A percentile compares a stretch with the other conserved stretches of the same genome.
These are phyloP conservation scores for Colletotrichum karsti DNA, from an alignment of 2,329 filamentous ascomycete genomes.

Conservation along the genomic window DNA sequence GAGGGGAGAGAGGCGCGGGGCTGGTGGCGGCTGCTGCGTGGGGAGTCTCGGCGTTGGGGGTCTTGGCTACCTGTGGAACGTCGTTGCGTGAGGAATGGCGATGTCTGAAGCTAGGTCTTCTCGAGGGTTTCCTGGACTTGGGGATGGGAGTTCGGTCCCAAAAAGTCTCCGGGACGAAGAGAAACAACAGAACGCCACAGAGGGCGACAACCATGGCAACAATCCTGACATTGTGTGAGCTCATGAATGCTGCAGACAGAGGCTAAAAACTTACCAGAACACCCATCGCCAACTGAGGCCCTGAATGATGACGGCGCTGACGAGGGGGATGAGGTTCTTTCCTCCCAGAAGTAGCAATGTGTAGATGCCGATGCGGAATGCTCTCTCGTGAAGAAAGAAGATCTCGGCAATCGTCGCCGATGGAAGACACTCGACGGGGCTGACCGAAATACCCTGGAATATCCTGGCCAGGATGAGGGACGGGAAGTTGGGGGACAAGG, in stretches of 20 bases:
- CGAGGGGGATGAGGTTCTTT: constrained; percentile 88
- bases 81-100: constrained; percentile 50
- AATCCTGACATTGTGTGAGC: constrained; percentile 62
- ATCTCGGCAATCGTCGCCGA: constrained; percentile 96
- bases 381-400: constrained; percentile 93
- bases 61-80: not conserved
- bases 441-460: constrained; percentile 88
- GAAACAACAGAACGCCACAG: constrained; percentile 76
- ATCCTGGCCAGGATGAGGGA: constrained; percentile 85
- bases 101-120: constrained; percentile 55
- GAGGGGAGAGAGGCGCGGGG: not conserved
- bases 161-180: constrained; percentile 95
- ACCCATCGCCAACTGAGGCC: constrained; percentile 87
- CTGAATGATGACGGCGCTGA: constrained; percentile 86
- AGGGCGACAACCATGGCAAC: constrained; percentile 82
- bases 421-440: constrained; percentile 90
- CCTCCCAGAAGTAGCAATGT: constrained; percentile 87
- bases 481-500: constrained; percentile 79
- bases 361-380: constrained; percentile 93
- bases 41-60: not conserved
- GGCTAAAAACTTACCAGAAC: constrained; percentile 70
- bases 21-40: not conserved
- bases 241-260: too few relatives aligned
- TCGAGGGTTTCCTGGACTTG: constrained; percentile 44
- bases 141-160: constrained; percentile 83